Conservation (phyloP, 2,329 filamentous ascomycete genomes). For the Exophiala lecanii-corni region DNA sequence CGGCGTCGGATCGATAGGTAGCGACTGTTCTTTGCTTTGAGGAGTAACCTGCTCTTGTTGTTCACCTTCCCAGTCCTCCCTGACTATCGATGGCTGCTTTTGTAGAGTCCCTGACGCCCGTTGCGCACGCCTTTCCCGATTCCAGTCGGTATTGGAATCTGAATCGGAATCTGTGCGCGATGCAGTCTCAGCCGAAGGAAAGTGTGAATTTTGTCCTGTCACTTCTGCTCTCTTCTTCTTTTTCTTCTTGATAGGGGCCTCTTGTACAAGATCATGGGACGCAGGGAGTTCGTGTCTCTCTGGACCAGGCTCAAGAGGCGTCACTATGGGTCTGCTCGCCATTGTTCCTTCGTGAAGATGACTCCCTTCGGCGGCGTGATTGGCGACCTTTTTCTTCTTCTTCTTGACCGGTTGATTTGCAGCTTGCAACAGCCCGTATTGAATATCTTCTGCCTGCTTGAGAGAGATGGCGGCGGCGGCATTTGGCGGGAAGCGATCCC, state of each 20-base stretch:
- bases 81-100: conserved; percentile 38
- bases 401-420: conserved; percentile 30
- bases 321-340: conserved; percentile 27
- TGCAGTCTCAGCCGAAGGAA: conserved; percentile 10
- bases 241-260: conserved; percentile 24
- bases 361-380: conserved; percentile 28
- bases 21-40: conserved; percentile 5
- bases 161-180: conserved; percentile 27
- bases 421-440: conserved; percentile 26
- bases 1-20: conserved; percentile 1
- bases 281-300: conserved; percentile 3
- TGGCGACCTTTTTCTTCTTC: conserved; percentile 27
- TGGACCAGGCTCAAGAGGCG: conserved; percentile 31
- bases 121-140: conserved; percentile 23
- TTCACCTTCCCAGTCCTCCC: conserved; percentile 40
- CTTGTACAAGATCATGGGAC: conserved; percentile 1
- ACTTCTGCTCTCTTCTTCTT: conserved; percentile 23
- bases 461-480: conserved; percentile 24
- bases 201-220: conserved; percentile 12
- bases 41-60: conserved; percentile 27
- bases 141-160: conserved; percentile 28
- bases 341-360: conserved; percentile 27
- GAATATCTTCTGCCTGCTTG: conserved; percentile 25
- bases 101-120: conserved; percentile 28
- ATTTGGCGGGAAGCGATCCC: conserved; percentile 7